Conservation (phyloP, 2,329 filamentous ascomycete species). For the Zymoseptoria tritici region DNA sequence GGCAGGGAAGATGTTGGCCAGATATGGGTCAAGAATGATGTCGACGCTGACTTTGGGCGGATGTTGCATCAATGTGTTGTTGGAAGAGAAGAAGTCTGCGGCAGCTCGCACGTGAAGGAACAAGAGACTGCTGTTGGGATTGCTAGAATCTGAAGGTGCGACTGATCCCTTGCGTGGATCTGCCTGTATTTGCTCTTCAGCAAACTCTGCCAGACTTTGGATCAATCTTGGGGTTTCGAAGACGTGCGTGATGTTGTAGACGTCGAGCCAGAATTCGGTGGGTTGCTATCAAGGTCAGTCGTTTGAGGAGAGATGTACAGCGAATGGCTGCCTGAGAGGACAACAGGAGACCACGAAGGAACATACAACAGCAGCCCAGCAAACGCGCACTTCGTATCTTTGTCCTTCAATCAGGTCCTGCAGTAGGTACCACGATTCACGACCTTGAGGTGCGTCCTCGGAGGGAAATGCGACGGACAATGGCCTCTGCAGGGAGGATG, state of each 20-base stretch:
- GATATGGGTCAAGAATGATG: conserved; percentile 75
- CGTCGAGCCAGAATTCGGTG: conserved; percentile 65
- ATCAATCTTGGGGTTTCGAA: conserved; percentile 37
- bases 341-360: background rate
- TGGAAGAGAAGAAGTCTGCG: conserved; percentile 76
- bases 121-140: conserved; percentile 33
- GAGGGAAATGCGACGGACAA: conserved; percentile 63
- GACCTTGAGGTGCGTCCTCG: conserved; percentile 45
- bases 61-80: conserved; percentile 64
- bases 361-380: conserved; percentile 87
- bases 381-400: conserved; percentile 85
- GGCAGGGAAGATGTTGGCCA: conserved; percentile 69
- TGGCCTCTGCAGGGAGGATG: conserved; percentile 51
- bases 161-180: background rate
- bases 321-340: background rate
- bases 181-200: conserved; percentile 15
- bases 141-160: background rate
- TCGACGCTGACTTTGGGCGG: conserved; percentile 72
- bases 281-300: conserved; percentile 59
- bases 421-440: conserved; percentile 71
- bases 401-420: conserved; percentile 60
- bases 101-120: conserved; percentile 68
- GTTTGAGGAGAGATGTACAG: background rate
- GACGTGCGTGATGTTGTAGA: conserved; percentile 54
- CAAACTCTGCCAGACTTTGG: conserved; percentile 23